These are phyloP conservation scores for Arxiozyma slooffiae DNA, from an alignment of 1,139 yeast genomes.

Conservation along the genomic window DNA sequence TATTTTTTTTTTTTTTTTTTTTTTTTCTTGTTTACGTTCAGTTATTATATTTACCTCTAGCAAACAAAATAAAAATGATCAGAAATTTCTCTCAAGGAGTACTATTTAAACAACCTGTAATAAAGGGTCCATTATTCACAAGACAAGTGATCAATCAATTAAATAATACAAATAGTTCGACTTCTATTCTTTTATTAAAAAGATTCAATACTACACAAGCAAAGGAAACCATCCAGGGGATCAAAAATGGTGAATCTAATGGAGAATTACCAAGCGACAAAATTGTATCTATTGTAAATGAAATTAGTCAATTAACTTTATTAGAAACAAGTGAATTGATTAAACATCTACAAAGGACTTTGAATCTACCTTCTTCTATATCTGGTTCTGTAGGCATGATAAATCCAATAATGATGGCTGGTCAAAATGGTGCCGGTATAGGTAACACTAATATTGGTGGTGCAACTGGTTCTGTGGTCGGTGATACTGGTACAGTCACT, in stretches of 20 bases:
- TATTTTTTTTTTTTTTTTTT: no score
- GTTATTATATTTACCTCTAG: no score
- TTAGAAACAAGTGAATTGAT: conserved; percentile 84
- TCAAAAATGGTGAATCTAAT: conserved; percentile 51
- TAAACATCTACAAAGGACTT: conserved; percentile 69
- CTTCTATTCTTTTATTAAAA: conserved; percentile 29
- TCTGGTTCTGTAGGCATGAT: conserved; percentile 44
- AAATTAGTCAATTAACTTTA: conserved; percentile 78
- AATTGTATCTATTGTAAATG: conserved; percentile 77
- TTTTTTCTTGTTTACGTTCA: no score
- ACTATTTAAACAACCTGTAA: not conserved
- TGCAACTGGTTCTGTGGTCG: conserved; percentile 7
- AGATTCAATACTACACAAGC: conserved; percentile 22
- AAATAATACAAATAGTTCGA: no score
- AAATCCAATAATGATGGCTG: not conserved
- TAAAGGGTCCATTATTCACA: not conserved
- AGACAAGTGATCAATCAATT: not conserved
- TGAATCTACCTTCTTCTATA: conserved; percentile 91
- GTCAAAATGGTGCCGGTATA: not conserved
- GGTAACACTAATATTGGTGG: not conserved
- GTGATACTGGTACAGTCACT: conserved; percentile 46
- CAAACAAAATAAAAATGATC: not conserved
- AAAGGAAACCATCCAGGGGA: conserved; percentile 21
- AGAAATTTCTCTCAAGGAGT: not conserved
- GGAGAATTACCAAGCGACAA: conserved; percentile 37